Conservation (phyloP, 306 rosid species). For the Purshia tridentata region DNA sequence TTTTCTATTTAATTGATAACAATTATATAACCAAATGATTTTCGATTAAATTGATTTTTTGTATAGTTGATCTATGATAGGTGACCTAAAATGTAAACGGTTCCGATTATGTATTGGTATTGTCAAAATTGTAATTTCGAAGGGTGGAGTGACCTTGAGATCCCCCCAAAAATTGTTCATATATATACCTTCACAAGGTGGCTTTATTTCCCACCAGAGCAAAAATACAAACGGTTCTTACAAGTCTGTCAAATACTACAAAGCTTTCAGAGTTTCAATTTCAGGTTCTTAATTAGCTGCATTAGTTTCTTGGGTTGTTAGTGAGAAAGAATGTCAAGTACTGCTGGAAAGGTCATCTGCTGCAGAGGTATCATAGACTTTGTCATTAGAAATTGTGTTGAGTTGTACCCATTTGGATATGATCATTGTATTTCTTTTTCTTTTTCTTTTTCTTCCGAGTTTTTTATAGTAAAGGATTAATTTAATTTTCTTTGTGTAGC, state of each 20-base stretch:
- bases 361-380: slow-evolving; percentile 29
- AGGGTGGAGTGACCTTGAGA: no score
- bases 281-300: neutral
- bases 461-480: neutral
- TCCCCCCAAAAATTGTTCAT: no score
- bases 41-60: no score
- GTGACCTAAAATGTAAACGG: no score
- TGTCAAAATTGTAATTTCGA: no score
- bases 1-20: no score
- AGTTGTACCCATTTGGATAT: neutral
- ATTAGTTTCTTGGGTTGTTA: neutral
- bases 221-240: neutral
- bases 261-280: neutral
- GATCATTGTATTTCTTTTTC: neutral
- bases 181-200: neutral
- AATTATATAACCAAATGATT: no score
- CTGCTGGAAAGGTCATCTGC: slow-evolving; percentile 35
- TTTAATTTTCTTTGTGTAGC: slow-evolving; percentile 11
- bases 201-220: neutral
- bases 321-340: slow-evolving; percentile 18
- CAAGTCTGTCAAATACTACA: slow-evolving; percentile 6
- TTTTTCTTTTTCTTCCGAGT: neutral
- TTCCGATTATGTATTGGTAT: no score
- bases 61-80: no score
- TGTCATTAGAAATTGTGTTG: neutral